These are phyloP conservation scores for Cymbopogon citratus DNA, from an alignment of 176 grass and related monocot genomes.

Conservation along the genomic window DNA sequence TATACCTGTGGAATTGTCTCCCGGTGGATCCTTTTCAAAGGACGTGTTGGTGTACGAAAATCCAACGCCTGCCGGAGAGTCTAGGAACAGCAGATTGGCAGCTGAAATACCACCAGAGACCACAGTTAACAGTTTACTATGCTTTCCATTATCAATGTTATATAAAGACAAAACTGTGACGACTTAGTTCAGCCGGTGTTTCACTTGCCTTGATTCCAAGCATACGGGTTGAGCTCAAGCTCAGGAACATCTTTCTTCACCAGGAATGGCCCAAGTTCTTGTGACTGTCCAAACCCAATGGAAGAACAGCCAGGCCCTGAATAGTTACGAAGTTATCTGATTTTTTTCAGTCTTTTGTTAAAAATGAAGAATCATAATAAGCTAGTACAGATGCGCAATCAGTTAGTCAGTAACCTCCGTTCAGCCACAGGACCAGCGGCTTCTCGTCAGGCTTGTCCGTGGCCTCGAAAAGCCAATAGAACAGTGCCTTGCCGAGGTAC, in stretches of 20 bases:
- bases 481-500: conserved; percentile 48
- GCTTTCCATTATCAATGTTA: background rate
- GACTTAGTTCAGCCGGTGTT: background rate
- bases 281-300: conserved; percentile 56
- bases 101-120: conserved; percentile 32
- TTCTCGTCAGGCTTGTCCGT: conserved; percentile 32
- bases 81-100: conserved; percentile 75
- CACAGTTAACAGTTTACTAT: background rate
- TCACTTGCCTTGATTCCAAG: conserved; percentile 73
- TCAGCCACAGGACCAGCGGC: conserved; percentile 62
- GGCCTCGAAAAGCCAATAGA: conserved; percentile 73
- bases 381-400: background rate
- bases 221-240: conserved; percentile 50
- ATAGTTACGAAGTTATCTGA: background rate
- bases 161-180: background rate
- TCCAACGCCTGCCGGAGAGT: conserved; percentile 85
- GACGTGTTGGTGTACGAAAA: conserved; percentile 84
- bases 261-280: conserved; percentile 70
- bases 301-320: conserved; percentile 69
- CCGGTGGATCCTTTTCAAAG: conserved; percentile 41
- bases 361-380: background rate
- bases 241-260: conserved; percentile 71
- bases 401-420: conserved; percentile 44
- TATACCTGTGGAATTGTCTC: conserved; percentile 78
- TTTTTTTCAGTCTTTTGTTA: background rate